Evolutionary conservation across 768 basidiomycete genomes (phyloP), one percentile per base, ranked within the genome.

Genomic region (Holtermanniella nyarrowii): DNA sequence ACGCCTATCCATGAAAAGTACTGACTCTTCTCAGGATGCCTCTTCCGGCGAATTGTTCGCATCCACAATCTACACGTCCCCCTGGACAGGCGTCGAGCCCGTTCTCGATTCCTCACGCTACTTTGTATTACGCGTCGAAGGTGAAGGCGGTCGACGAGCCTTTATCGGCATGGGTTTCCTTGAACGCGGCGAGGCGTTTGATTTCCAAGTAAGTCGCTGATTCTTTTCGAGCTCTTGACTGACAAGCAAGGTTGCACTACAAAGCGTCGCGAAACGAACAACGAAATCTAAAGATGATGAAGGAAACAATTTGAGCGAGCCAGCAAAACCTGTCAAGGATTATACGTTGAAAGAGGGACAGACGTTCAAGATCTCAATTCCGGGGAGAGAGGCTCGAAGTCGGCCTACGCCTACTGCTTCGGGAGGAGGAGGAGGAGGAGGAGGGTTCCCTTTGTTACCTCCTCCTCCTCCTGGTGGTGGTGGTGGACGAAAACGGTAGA

Each of bases 91-190:
- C 24, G 86, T 96, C n/a, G 90, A 96, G 59, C 85, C 87, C n/a
- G 89, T 91, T 14, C 77, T 95, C 23, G 90, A 96, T 69, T 91
- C 88, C 1, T 91, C 89, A 11, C 81, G 90, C 44, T 96, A 96
- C 69, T 96, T 96, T 66, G 90, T 93, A 14, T 76, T 95, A 40
- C 79, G 88, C 49, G 85, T 95, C 2, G 90, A 95, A 69, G 89
- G 91, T 60, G 77, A 76, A 14, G 69, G 70, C 0, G 88, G 88
- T 20, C 82, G 79, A 70, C 85, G 86, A 68, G 90, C 91, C 1
- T 90, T 88, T 64, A 88, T 96, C 52, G 90, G 90, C 4, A 83
- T 95, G 79, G 90, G 90, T 14, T 96, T 90, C 69, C 78, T 79
- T 20, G 89, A 91, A 66, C 79, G 88, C 21, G 78, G 86, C 5